These are phyloP conservation scores for Stephanodiscus minutulus DNA, from an alignment of 108 stramenopile species.

Conservation along the genomic window DNA sequence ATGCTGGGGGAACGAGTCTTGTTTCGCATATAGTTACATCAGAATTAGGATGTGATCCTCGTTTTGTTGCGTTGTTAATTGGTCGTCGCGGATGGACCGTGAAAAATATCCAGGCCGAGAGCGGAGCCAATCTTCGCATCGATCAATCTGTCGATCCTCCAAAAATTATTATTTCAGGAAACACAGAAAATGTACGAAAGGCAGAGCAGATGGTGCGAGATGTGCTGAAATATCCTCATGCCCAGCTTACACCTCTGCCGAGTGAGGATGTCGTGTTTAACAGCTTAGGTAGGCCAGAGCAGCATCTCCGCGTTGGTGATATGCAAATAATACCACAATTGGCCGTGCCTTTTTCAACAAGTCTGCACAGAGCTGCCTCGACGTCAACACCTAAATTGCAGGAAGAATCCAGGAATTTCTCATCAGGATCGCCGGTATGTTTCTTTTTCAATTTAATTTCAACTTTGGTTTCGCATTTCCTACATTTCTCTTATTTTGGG, in stretches of 20 bases:
- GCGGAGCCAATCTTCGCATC: conserved; percentile 81
- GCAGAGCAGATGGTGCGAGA: conserved; percentile 80
- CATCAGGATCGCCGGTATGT: conserved; percentile 19
- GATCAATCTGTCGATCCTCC: conserved; percentile 83
- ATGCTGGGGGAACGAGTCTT: not conserved
- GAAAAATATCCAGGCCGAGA: conserved; percentile 87
- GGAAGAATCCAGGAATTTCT: conserved; percentile 1
- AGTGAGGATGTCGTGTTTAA: not conserved
- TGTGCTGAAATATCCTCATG: conserved; percentile 82
- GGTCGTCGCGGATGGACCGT: conserved; percentile 87
- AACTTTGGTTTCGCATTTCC: not conserved
- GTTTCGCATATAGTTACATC: conserved; percentile 19
- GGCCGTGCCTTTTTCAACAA: not conserved
- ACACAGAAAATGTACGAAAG: conserved; percentile 57
- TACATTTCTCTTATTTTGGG: not conserved
- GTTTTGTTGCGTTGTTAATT: conserved; percentile 84
- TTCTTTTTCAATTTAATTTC: not conserved
- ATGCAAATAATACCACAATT: conserved; percentile 4
- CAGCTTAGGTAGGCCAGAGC: conserved; percentile 5
- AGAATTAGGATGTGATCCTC: conserved; percentile 71
- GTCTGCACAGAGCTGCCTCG: conserved; percentile 6
- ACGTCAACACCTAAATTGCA: conserved; percentile 7
- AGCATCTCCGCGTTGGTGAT: not conserved
- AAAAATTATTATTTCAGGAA: conserved; percentile 77
- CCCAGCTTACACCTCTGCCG: conserved; percentile 37